Base-by-base conservation (phyloP, 192 early-diverging fungal species). In the Entomortierella beljakovae region DNA sequence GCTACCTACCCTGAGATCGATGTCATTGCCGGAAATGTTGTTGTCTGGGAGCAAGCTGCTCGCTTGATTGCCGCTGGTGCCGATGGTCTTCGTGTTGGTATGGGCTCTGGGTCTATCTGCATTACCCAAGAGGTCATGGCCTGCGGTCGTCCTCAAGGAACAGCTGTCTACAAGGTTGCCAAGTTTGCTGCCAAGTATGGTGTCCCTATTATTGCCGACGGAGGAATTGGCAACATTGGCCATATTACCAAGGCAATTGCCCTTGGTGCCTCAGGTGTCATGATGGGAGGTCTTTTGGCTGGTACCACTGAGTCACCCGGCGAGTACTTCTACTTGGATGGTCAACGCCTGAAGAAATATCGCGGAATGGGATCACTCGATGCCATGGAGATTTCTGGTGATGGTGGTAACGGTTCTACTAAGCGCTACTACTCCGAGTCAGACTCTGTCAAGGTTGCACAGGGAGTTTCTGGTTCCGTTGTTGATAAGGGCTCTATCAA, bases 81-180 rank as follows among this genome's bases (percentile, higher is more conserved):
- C 52, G 97, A 99, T 73, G 98, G 91, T 55, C 84, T 99, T 64
- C 91, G 94, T 65, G 90, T 99, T 50, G 98, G 98, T 48, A 99
- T 99, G 98, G 98, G 98, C 29, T 93, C 91, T 64, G 98, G 98
- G 20, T 94, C 92, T 25, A 99, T 99, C 72, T 99, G 97, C 88
- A 99, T 98, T 65, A 98, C 97, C 35, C 97, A 98, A 81, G 97
- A 97, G 65, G 96, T 96, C 81, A 99, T 98, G 96, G 96, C 98
- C 52, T 96, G 96, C 57, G 98, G 98, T 72, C 93, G 98, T 70
- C 98, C 98, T 40, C 98, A 99, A 81, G 98, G 94, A 7, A 97
- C 96, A 29, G 96, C 95, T 40, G 98, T 99, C 46, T 97, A 88
- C 88, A 92, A 92, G 74, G 98, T 99, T 42, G 91, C 96, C n/a